phyloP scores from a whole-genome alignment of 257 asterid genomes.

The Henckelia pumila region DNA sequence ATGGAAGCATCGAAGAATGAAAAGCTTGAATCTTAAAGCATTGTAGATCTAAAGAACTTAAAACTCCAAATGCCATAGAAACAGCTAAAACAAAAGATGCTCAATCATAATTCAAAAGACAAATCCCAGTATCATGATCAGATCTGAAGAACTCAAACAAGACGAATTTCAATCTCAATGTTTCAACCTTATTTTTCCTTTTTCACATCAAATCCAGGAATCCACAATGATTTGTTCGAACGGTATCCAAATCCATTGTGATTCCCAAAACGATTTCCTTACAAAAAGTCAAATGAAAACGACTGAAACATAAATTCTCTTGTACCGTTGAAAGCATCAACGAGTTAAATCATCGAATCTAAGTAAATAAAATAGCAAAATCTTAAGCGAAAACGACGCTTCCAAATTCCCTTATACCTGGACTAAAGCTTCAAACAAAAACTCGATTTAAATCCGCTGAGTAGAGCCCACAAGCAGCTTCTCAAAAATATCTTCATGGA shows the following conservation, averaged over 20 bases:
- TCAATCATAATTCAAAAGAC: slow-evolving; percentile 24
- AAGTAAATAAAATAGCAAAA: too few relatives aligned
- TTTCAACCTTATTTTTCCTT: too few relatives aligned
- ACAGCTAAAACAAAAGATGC: slow-evolving; percentile 14
- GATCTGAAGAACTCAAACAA: background rate
- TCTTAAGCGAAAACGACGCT: background rate
- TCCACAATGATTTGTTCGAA: background rate
- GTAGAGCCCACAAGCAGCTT: background rate
- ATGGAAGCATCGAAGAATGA: slow-evolving; percentile 8
- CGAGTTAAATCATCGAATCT: background rate
- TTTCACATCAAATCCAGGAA: background rate
- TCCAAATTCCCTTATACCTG: background rate
- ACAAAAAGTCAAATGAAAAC: background rate
- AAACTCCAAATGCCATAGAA: slow-evolving; percentile 8
- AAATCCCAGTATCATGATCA: slow-evolving; percentile 12
- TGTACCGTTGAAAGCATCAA: background rate
- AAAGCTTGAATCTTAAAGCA: slow-evolving; percentile 26
- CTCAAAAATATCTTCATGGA: background rate
- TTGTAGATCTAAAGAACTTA: slow-evolving; percentile 42
- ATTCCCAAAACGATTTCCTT: background rate
- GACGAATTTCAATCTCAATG: background rate
- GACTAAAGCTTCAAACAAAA: background rate
- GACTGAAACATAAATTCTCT: background rate
- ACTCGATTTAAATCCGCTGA: background rate
- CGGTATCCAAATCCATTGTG: background rate